Evolutionary conservation across 2,329 filamentous ascomycete species (phyloP), one percentile per base, ranked within the genome.

Genomic region (Fusarium sp.): DNA sequence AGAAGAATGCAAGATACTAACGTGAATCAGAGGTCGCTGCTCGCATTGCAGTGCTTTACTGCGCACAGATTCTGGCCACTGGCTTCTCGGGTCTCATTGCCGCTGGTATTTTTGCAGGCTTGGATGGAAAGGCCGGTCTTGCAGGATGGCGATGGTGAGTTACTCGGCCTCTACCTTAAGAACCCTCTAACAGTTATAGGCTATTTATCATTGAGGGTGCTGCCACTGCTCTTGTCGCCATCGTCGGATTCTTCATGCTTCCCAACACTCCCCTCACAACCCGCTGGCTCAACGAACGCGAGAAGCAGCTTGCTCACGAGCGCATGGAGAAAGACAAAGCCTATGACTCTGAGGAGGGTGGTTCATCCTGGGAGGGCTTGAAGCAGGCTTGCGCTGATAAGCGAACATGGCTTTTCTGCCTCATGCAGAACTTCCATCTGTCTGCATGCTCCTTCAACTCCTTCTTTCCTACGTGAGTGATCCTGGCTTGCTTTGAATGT

Each of bases 41-140:
- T 38, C 85, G 90, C 8, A 91, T 90, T 34, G 89, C 90, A 8
- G 82, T 91, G 6, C 84, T 83, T 5, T 83, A 87, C 70, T 90
- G 90, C 3, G 92, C 91, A 0, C 89, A 90, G 11, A 84, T 93
- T 20, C 86, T 93, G 5, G 91, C 89, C 2, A 91, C 91, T 3
- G 91, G 91, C 1, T 93, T 94, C 76, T 91, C 90, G 0, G 91
- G 90, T 4, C 80, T 90, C 8, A 88, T 91, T 39, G 87, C 88
- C 1, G 88, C 88, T 1, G 89, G 91, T 3, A 91, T 94, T 58
- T 89, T 89, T 3, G 78, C 73, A 17, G 78, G 78, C 6, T 63
- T 80, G 62, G 78, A 80, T 14, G 85, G 87, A 6, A 81, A 83
- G 3, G 81, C 80, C 10, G 91, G 90, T 4, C 81, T 92, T 3